Evolutionary conservation across 192 early-diverging fungal species (phyloP).

Genomic region (Coemansia sp.): DNA sequence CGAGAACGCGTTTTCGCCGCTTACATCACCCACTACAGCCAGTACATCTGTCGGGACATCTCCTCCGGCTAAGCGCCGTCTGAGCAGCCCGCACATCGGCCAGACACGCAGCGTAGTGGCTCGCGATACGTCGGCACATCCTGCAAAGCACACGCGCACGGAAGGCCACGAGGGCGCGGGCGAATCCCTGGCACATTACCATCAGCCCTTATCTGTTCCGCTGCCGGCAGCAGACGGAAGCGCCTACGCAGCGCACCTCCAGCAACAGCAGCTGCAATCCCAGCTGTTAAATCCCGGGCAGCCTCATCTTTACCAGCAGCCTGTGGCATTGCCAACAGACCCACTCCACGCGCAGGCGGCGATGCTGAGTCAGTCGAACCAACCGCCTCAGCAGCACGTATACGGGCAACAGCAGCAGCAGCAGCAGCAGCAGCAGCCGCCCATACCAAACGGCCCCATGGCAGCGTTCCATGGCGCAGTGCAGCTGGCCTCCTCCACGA

Average conservation of each 20-base stretch:
- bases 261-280: not conserved
- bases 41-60: constrained; percentile 10
- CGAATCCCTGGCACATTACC: constrained; percentile 10
- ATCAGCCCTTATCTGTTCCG: not conserved
- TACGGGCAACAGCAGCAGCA: not conserved
- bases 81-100: constrained; percentile 36
- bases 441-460: not conserved
- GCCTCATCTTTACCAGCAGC: constrained; percentile 12
- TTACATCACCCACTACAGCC: constrained; percentile 16
- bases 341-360: constrained; percentile 1
- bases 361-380: constrained; percentile 5
- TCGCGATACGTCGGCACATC: constrained; percentile 7
- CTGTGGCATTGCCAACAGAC: constrained; percentile 3
- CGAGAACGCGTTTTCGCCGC: constrained; percentile 34
- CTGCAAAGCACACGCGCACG: constrained; percentile 34
- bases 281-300: constrained; percentile 7
- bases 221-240: not conserved
- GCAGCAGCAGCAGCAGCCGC: not conserved
- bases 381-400: not conserved
- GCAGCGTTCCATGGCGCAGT: constrained; percentile 4
- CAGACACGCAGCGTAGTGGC: not conserved
- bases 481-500: constrained; percentile 2
- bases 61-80: constrained; percentile 39
- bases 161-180: constrained; percentile 6
- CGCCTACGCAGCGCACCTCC: not conserved